Evolutionary conservation across 768 basidiomycete genomes (phyloP).

Genomic region (Boletus vermiculosoides): DNA sequence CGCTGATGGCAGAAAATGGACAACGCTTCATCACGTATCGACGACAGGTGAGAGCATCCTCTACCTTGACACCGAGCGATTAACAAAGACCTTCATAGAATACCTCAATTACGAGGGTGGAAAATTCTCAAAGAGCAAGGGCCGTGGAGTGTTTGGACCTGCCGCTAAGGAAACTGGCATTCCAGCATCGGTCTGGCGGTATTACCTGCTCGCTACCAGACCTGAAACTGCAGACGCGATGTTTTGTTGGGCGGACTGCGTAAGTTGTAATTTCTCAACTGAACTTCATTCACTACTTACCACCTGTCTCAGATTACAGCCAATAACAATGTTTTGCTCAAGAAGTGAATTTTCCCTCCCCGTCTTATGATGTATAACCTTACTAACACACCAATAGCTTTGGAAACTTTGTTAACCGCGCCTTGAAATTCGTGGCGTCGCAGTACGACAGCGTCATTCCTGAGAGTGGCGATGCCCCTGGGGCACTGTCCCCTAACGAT

Average conservation of each 20-base stretch:
- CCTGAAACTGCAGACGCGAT: conserved; percentile 94
- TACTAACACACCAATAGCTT: conserved; percentile 49
- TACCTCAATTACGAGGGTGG: conserved; percentile 98
- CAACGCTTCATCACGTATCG: conserved; percentile 88
- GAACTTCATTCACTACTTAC: not conserved
- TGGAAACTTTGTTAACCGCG: conserved; percentile 96
- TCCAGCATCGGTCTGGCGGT: conserved; percentile 93
- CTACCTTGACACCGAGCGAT: not conserved
- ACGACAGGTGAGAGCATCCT: conserved; percentile 72
- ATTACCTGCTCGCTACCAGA: conserved; percentile 88
- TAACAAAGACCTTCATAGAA: conserved; percentile 49
- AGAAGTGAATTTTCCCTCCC: conserved; percentile 61
- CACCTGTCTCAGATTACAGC: conserved; percentile 62
- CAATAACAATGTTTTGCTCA: conserved; percentile 90
- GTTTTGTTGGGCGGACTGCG: conserved; percentile 96
- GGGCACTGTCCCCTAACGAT: conserved; percentile 68
- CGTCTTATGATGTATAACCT: not conserved
- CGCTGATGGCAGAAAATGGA: conserved; percentile 91
- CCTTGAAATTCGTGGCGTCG: conserved; percentile 86
- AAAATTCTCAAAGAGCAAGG: conserved; percentile 97
- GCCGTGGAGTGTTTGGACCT: conserved; percentile 96
- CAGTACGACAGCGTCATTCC: conserved; percentile 82
- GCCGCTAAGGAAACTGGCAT: conserved; percentile 92
- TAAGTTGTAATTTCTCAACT: conserved; percentile 36
- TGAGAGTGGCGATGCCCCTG: conserved; percentile 67